These are phyloP conservation scores for Hypoxylon lenormandii DNA, from an alignment of 495 filamentous ascomycete species.

Conservation along the genomic window DNA sequence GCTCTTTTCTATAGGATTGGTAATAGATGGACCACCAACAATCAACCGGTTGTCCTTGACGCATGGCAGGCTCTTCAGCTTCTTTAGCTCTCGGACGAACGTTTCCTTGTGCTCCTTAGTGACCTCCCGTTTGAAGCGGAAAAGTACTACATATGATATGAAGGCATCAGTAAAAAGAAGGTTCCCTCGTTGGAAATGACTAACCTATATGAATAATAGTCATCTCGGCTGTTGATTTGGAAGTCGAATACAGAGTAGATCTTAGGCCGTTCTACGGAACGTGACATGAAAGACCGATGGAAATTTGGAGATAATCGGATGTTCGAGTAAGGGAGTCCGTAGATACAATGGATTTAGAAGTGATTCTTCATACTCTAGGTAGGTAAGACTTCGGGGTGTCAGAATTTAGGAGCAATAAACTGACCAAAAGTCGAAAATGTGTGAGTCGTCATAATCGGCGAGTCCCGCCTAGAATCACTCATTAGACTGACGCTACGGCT, in stretches of 20 bases:
- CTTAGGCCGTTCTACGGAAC: not conserved
- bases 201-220: slow-evolving; percentile 16
- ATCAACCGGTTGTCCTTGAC: slow-evolving; percentile 59
- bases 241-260: not conserved
- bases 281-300: too few relatives aligned
- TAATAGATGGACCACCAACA: slow-evolving; percentile 62
- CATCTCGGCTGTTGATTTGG: not conserved
- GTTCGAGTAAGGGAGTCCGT: too few relatives aligned
- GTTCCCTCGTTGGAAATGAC: not conserved
- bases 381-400: too few relatives aligned
- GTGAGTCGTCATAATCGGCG: too few relatives aligned
- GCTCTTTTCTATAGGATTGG: slow-evolving; percentile 60
- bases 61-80: slow-evolving; percentile 56
- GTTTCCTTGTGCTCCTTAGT: slow-evolving; percentile 51
- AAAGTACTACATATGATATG: slow-evolving; percentile 56
- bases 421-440: too few relatives aligned
- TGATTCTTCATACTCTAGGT: too few relatives aligned
- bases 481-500: too few relatives aligned
- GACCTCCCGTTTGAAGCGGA: slow-evolving; percentile 59
- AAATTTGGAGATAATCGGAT: too few relatives aligned
- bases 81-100: slow-evolving; percentile 60
- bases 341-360: too few relatives aligned
- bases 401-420: too few relatives aligned
- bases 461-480: too few relatives aligned
- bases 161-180: not conserved